Conservation (phyloP, 257 asterid genomes). For the Nicotiana tomentosiformis region DNA sequence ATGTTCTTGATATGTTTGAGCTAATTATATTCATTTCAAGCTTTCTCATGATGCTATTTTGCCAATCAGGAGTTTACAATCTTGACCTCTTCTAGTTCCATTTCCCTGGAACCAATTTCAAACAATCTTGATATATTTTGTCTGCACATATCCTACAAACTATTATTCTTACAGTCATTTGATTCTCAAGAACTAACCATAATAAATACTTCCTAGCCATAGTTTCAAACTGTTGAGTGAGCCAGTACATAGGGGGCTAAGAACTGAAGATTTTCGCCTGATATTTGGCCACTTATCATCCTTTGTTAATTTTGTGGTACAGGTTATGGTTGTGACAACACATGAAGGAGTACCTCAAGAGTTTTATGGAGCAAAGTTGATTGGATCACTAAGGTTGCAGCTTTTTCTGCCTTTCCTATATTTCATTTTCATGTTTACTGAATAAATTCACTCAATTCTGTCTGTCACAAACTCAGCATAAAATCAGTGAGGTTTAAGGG, state of each 20-base stretch:
- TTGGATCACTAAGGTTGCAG: conserved; percentile 83
- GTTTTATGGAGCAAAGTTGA: conserved; percentile 88
- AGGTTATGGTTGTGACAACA: conserved; percentile 99
- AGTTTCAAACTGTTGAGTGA: background rate
- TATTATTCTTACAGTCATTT: background rate
- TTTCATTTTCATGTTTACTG: background rate
- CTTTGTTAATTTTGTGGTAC: conserved; percentile 15
- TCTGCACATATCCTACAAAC: background rate
- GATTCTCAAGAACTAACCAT: background rate
- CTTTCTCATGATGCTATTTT: background rate
- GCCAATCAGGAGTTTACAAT: background rate
- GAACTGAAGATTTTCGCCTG: background rate
- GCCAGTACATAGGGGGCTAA: background rate
- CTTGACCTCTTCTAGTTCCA: background rate
- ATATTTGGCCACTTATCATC: background rate
- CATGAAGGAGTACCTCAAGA: conserved; percentile 98
- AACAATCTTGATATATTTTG: background rate
- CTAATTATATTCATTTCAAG: background rate
- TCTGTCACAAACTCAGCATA: background rate
- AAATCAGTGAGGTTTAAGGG: background rate
- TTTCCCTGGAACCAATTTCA: background rate
- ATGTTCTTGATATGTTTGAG: background rate
- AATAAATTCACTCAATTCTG: background rate
- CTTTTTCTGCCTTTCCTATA: background rate
- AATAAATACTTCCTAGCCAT: background rate